Evolutionary conservation across 306 rosid genomes (phyloP), one percentile per base, ranked within the genome.

Genomic region (Datisca glomerata): DNA sequence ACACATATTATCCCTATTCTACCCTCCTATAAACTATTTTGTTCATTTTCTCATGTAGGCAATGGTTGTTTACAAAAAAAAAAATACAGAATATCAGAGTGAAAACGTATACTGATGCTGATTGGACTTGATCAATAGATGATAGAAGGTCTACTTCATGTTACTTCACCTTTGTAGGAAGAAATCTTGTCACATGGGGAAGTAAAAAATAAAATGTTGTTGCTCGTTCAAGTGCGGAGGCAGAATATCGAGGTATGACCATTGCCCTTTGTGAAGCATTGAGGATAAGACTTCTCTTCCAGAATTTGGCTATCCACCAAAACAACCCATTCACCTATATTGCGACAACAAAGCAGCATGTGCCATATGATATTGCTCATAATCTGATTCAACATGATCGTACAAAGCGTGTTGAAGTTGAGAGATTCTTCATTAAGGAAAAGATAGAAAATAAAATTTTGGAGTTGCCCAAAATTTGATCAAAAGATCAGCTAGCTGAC

Each of bases 391-490:
- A 45, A 24, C 35, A 45, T 45, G 34, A 13, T 15, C 34, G 11
- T 6, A 45, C 50, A 45, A 45, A 45, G 21, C 34, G 24, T 24
- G 35, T 45, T n/a, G 35, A 45, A 16, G 35, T 45, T 9, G 50
- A 45, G 3, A 45, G 5, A 7, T 45, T 45, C 11, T 45, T 24
- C 0, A 41, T 27, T 8, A 45, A 45, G 29, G 35, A 45, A 21
- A 45, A 24, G 14, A 23, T 45, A 7, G 21, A 23, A 4, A 12
- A 25, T 10, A 45, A 45, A n/a, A n/a, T n/a, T n/a, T n/a, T n/a
- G n/a, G n/a, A n/a, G n/a, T n/a, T n/a, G n/a, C n/a, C n/a, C n/a
- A 13, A 25, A n/a, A 45, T 24, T 24, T 13, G 21, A 14, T 45
- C 35, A 1, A n/a, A 18, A 4, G 2, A 25, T 24, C 35, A 45